These are phyloP conservation scores for Ceratobasidium sp. DNA, from an alignment of 1,284 basidiomycete genomes.

Conservation along the genomic window DNA sequence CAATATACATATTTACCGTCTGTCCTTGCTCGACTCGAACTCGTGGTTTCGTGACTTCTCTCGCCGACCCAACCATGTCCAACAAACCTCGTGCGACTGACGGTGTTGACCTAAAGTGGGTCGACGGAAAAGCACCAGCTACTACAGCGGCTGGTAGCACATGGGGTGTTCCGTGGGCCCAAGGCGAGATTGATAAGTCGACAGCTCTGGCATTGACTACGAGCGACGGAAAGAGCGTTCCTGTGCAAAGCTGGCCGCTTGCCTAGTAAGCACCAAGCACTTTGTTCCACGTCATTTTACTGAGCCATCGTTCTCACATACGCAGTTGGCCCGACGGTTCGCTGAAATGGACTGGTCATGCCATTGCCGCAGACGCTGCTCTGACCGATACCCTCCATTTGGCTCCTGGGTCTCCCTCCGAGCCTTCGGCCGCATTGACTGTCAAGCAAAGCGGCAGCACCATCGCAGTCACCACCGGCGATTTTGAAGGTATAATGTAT, in stretches of 20 bases:
- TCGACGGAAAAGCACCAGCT: slow-evolving; percentile 49
- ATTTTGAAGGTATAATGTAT: slow-evolving; percentile 48
- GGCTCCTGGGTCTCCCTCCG: slow-evolving; percentile 50
- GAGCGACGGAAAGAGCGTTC: slow-evolving; percentile 47
- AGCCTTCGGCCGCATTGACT: slow-evolving; percentile 51
- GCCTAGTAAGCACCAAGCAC: slow-evolving; percentile 49
- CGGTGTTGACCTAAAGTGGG: slow-evolving; percentile 50
- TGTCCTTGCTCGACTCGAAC: not conserved
- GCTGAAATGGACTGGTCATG: slow-evolving; percentile 56
- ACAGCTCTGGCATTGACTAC: slow-evolving; percentile 49
- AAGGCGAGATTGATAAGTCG: slow-evolving; percentile 53
- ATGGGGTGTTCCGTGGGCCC: slow-evolving; percentile 54
- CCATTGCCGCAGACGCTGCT: slow-evolving; percentile 48
- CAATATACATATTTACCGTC: slow-evolving; percentile 10
- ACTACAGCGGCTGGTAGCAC: slow-evolving; percentile 50
- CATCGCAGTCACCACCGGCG: slow-evolving; percentile 51
- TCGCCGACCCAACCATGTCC: slow-evolving; percentile 14
- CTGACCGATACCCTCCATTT: slow-evolving; percentile 47
- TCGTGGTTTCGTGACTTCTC: slow-evolving; percentile 9
- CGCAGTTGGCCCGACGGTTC: slow-evolving; percentile 55
- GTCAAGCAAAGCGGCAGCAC: slow-evolving; percentile 46
- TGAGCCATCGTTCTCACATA: not conserved
- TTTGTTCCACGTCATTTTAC: slow-evolving; percentile 6
- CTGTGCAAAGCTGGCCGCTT: slow-evolving; percentile 54
- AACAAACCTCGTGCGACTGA: slow-evolving; percentile 33